phyloP scores from a whole-genome alignment of 2,329 filamentous ascomycete species.

The Colletotrichum euphorbiae region DNA sequence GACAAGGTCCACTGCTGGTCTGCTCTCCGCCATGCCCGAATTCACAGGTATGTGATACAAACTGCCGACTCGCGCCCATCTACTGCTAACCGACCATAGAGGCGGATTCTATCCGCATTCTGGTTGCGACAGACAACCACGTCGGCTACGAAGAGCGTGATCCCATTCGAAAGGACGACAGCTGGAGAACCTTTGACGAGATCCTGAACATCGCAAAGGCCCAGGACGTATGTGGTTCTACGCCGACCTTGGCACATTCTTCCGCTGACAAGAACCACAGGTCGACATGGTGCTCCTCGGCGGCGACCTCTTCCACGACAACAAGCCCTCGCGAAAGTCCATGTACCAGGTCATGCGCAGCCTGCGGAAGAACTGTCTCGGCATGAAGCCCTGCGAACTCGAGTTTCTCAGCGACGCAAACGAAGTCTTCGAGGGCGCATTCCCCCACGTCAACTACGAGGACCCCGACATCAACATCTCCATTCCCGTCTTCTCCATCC shows the following conservation, averaged over 20 bases:
- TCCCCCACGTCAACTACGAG: slow-evolving; percentile 97
- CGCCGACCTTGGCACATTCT: not conserved
- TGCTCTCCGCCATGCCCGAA: slow-evolving; percentile 22
- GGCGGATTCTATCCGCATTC: slow-evolving; percentile 90
- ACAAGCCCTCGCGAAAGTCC: slow-evolving; percentile 94
- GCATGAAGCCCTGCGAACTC: slow-evolving; percentile 94
- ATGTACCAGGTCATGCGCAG: slow-evolving; percentile 99
- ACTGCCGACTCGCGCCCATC: not conserved
- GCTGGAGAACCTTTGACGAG: slow-evolving; percentile 96
- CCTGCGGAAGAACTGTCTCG: slow-evolving; percentile 90
- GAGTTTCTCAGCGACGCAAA: slow-evolving; percentile 94
- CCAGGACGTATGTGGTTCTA: slow-evolving; percentile 70
- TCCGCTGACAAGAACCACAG: slow-evolving; percentile 48
- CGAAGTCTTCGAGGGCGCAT: slow-evolving; percentile 89
- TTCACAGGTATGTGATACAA: slow-evolving; percentile 27
- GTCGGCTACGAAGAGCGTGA: slow-evolving; percentile 96
- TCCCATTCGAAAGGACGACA: slow-evolving; percentile 93
- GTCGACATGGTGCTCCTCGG: slow-evolving; percentile 97
- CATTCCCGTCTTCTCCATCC: slow-evolving; percentile 97
- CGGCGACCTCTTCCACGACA: slow-evolving; percentile 97
- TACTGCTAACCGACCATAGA: slow-evolving; percentile 48
- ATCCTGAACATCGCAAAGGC: slow-evolving; percentile 89
- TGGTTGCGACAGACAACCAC: slow-evolving; percentile 96
- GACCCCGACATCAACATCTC: slow-evolving; percentile 97
- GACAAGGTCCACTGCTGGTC: not conserved